Evolutionary conservation across 2,329 filamentous ascomycete species (phyloP).

Genomic region (Ascocoryne sarcoides): DNA sequence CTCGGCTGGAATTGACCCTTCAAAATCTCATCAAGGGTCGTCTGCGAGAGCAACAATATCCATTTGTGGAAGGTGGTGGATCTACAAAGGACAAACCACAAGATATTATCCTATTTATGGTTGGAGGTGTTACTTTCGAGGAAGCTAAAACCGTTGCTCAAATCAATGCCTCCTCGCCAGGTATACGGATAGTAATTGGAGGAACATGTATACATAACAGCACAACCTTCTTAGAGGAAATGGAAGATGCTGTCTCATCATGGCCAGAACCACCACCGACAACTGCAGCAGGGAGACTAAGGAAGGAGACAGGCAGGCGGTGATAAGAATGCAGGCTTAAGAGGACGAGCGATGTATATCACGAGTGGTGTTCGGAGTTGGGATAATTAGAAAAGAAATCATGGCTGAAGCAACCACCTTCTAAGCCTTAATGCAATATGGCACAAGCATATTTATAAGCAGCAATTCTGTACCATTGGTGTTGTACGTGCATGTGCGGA

Average conservation of each 20-base stretch:
- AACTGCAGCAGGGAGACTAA: conserved; percentile 27
- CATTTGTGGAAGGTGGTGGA: conserved; percentile 82
- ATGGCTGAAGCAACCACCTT: background rate
- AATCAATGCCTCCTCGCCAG: conserved; percentile 83
- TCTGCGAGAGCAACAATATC: conserved; percentile 78
- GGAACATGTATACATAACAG: conserved; percentile 87
- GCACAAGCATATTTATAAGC: background rate
- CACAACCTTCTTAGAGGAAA: conserved; percentile 78
- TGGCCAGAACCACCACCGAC: conserved; percentile 62
- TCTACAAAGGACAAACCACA: conserved; percentile 91
- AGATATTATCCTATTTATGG: conserved; percentile 89
- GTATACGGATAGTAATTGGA: conserved; percentile 79
- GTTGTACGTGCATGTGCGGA: too few relatives aligned
- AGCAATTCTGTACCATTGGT: background rate
- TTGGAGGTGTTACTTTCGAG: conserved; percentile 91
- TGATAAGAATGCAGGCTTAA: conserved; percentile 7
- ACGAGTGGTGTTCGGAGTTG: conserved; percentile 5
- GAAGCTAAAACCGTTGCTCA: conserved; percentile 95
- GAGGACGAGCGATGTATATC: background rate
- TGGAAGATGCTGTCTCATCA: conserved; percentile 75
- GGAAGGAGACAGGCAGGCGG: conserved; percentile 27
- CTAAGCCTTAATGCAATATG: background rate
- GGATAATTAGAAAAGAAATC: background rate
- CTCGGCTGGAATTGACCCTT: conserved; percentile 74
- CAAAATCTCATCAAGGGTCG: conserved; percentile 91